Evolutionary conservation across 148 eudicot genomes (phyloP), one percentile per base, ranked within the genome.

Genomic region (Rhododendron ferrugineum): DNA sequence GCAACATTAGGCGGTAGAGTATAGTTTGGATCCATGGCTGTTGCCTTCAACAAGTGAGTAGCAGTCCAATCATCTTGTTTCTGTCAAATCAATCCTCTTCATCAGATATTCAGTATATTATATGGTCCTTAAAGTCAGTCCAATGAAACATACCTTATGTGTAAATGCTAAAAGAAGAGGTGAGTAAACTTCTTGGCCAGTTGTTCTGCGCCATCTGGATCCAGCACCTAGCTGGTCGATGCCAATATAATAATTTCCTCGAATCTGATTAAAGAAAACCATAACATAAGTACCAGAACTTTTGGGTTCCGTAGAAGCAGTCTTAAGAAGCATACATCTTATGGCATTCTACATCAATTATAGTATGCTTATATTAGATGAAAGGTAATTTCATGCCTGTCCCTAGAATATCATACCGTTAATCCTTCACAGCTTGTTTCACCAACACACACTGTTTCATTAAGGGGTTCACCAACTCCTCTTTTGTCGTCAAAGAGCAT

Each of bases 181-280:
- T 37, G 98, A 93, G 88, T 96, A 96, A 62, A 96, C 90, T 85
- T 96, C 95, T 87, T 96, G 98, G 78, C 98, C 94, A 83, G 89
- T 85, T 83, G 95, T 96, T 88, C 98, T 87, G 70, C 98, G 95
- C 98, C 98, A 96, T 32, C 83, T 89, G 42, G 98, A 90, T 80
- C 98, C 98, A 73, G 88, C 85, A n/a, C 98, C 98, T 79, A 87
- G 83, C 73, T 90, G 83, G 86, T 94, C 74, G 72, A 94, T 80
- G 87, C 89, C 90, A 83, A 94, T 85, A 79, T 91, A 96, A 80
- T 96, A 94, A 79, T 90, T 95, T 86, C 98, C 98, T 68, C 96
- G 94, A 86, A 93, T 87, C 98, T 95, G 88, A 66, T 50, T 56
- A 86, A 78, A 47, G 70, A 26, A 50, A 47, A 85, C 37, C 22